Percentiles rank a stretch among this genome's conserved stretches.
Evolutionary conservation across 2,329 filamentous ascomycete species (phyloP).

Genomic region (Pestalotiopsis sp.): DNA sequence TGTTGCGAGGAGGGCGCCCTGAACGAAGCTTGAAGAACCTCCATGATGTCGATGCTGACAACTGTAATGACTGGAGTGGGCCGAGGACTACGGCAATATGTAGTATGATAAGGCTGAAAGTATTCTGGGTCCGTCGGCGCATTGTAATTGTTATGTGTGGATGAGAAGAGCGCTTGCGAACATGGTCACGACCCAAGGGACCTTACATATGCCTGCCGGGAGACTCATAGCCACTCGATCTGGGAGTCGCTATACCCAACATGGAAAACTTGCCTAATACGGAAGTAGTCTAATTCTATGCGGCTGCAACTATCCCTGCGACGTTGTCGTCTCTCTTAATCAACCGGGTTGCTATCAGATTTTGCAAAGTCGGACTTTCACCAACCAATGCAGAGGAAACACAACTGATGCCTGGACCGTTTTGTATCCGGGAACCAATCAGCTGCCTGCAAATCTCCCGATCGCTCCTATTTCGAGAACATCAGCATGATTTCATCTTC

Average conservation of each 20-base stretch:
- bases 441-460: no score
- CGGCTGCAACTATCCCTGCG: background rate
- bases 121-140: background rate
- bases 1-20: background rate
- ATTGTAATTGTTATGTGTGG: background rate
- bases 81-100: background rate
- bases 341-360: background rate
- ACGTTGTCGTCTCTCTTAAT: background rate
- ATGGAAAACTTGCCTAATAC: background rate
- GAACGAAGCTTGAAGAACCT: background rate
- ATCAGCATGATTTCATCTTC: no score
- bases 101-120: slow-evolving; percentile 1
- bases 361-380: background rate
- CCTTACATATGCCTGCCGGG: background rate
- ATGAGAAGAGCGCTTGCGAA: background rate
- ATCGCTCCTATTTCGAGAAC: no score
- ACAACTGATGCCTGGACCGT: background rate
- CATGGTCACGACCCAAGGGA: background rate
- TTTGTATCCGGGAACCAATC: background rate
- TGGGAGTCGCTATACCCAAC: background rate
- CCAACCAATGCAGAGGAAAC: background rate
- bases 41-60: background rate
- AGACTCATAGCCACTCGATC: background rate
- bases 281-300: slow-evolving; percentile 1
- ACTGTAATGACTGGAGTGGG: background rate